These are phyloP conservation scores for Jaminaea rosea DNA, from an alignment of 1,284 basidiomycete genomes.

Conservation along the genomic window DNA sequence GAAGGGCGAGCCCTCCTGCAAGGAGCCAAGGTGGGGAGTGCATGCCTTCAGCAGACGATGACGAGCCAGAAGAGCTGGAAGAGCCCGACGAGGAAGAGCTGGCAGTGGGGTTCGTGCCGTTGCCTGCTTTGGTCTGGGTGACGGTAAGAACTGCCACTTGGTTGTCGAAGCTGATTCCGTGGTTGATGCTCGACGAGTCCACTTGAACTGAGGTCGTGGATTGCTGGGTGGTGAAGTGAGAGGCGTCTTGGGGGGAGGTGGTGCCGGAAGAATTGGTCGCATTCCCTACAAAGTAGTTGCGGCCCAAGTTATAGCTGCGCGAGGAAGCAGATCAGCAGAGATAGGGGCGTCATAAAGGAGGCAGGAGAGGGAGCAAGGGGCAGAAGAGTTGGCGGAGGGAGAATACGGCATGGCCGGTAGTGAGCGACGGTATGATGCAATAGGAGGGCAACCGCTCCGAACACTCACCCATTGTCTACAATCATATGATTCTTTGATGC, in stretches of 20 bases:
- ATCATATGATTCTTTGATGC: slow-evolving; percentile 28
- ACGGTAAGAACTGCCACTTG: slow-evolving; percentile 33
- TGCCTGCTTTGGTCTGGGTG: slow-evolving; percentile 27
- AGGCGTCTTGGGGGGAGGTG: slow-evolving; percentile 17
- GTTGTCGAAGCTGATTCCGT: slow-evolving; percentile 35
- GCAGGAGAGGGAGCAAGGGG: too few species aligned
- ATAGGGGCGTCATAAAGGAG: too few species aligned
- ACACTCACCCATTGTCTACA: slow-evolving; percentile 20
- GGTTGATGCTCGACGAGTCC: slow-evolving; percentile 30
- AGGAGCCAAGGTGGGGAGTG: not conserved
- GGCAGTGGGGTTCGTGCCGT: slow-evolving; percentile 1
- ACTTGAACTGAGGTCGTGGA: slow-evolving; percentile 20
- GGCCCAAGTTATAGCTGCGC: slow-evolving; percentile 34
- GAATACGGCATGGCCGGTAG: too few species aligned
- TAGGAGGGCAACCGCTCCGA: too few species aligned
- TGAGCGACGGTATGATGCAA: too few species aligned
- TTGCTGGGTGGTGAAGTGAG: slow-evolving; percentile 17
- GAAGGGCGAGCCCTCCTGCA: not conserved
- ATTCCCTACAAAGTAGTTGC: slow-evolving; percentile 35
- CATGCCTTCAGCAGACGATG: not conserved
- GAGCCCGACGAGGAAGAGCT: not conserved
- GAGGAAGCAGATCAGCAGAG: too few species aligned
- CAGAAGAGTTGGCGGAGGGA: too few species aligned
- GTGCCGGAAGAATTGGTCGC: slow-evolving; percentile 27
- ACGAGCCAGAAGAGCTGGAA: not conserved